Conservation (phyloP, 305 asterid genomes). For the Stenogyne calaminthoides region DNA sequence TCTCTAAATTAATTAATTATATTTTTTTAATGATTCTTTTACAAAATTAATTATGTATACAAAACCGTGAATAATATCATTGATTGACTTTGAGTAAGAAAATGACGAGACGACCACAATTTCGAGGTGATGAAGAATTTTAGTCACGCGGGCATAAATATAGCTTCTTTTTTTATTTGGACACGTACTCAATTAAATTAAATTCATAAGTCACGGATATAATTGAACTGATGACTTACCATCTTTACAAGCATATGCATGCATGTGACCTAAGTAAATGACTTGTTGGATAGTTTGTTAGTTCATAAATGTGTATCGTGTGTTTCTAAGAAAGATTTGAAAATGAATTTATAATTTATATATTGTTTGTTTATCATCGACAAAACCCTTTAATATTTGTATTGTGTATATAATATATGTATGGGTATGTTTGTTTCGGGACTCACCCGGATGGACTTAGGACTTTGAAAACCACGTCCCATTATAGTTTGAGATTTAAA, state of each 20-base stretch:
- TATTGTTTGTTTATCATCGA: too few relatives aligned
- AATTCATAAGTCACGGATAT: not conserved
- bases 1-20: not conserved
- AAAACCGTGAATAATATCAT: too few relatives aligned
- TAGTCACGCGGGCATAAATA: too few relatives aligned
- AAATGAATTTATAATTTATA: too few relatives aligned
- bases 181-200: not conserved
- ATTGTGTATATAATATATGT: too few relatives aligned
- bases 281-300: not conserved
- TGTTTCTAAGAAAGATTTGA: not conserved
- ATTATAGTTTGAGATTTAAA: too few relatives aligned
- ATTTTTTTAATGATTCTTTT: too few relatives aligned
- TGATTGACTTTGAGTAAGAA: too few relatives aligned
- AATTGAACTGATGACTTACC: not conserved
- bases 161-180: not conserved
- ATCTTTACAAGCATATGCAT: not conserved
- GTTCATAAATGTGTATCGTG: slow-evolving; percentile 7
- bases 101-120: not conserved
- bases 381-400: too few relatives aligned
- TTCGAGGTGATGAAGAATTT: not conserved
- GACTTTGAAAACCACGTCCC: too few relatives aligned
- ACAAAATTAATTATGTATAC: not conserved
- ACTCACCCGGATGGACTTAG: too few relatives aligned
- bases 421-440: too few relatives aligned
- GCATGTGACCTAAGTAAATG: slow-evolving; percentile 18